Evolutionary conservation across 139 green algal genomes (phyloP), one percentile per base, ranked within the genome.

Genomic region (Yamagishiella unicocca): DNA sequence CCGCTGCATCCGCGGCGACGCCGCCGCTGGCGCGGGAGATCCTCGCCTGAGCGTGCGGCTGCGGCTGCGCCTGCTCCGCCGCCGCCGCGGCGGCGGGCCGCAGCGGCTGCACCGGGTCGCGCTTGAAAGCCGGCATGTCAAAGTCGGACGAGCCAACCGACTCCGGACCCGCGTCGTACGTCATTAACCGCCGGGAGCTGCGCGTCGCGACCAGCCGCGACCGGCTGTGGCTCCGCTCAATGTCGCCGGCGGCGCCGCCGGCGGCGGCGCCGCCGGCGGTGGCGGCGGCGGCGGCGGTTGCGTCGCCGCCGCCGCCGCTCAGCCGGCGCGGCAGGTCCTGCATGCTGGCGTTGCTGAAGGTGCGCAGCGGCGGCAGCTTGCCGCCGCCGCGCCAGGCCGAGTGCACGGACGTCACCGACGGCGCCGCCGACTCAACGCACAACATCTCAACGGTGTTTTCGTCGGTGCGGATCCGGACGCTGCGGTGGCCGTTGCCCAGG

Each of bases 381-480:
- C 7, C 7, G 38, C 37, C 40, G 38, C 70, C 55, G 0, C 38
- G 55, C 2, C 19, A 22, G 7, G 38, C 2, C 8, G 77, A 71
- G 24, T 29, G 5, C 35, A 73, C 9, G 6, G 77, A 84, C 2
- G 54, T 84, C 4, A 22, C n/a, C 0, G 77, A 84, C 29, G 55
- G 55, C 27, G 22, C 38, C 35, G 77, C 77, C 29, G 55, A 74
- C 77, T 84, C 77, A 10, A 84, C 37, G 3, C 38, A 33, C 24
- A 84, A 25, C 24, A 29, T 58, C 55, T 84, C 77, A 1, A 80
- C 72, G 43, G 70, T 54, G 76, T 45, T 68, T 21, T 54, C 74
- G 24, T 67, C 50, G 6, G 45, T 33, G 5, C 70, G 38, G 40
- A 78, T 53, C 2, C 72, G 72, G 6, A 62, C 42, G 43, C 43